Conservation (phyloP, 1,284 basidiomycete genomes). For the Sanguinoderma infundibulare region DNA sequence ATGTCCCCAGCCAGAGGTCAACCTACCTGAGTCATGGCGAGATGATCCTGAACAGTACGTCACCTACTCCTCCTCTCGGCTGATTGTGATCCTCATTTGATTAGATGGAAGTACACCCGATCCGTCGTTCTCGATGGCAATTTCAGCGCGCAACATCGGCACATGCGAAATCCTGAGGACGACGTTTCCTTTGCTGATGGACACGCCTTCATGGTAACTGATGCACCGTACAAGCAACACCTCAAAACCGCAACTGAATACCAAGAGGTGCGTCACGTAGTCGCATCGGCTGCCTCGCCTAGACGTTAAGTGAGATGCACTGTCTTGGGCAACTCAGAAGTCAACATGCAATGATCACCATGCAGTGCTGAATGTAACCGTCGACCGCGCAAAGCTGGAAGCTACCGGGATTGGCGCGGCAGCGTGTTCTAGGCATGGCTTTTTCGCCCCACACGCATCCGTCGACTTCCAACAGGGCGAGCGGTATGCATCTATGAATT, state of each 20-base stretch:
- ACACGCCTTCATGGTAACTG: not conserved
- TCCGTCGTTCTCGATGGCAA: conserved; percentile 1
- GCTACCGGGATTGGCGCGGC: conserved; percentile 22
- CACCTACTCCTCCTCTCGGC: too few species aligned
- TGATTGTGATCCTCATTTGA: too few species aligned
- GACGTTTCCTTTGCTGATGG: conserved; percentile 2
- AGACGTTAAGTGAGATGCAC: too few species aligned
- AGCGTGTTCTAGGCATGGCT: conserved; percentile 27
- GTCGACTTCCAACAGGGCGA: conserved; percentile 29
- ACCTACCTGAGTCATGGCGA: not conserved
- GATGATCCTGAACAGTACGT: not conserved
- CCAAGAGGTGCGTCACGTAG: not conserved
- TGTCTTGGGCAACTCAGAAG: too few species aligned
- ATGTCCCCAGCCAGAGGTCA: conserved; percentile 1
- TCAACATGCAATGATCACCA: conserved; percentile 4
- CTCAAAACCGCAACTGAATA: not conserved
- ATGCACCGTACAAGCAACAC: not conserved
- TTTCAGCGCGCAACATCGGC: conserved; percentile 5
- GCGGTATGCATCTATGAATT: too few species aligned
- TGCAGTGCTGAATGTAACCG: conserved; percentile 14
- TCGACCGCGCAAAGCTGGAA: conserved; percentile 5
- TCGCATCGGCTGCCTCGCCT: too few species aligned
- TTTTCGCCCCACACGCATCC: conserved; percentile 22
- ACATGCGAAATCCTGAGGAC: conserved; percentile 1
- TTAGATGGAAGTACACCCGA: not conserved